Evolutionary conservation across 2,329 filamentous ascomycete genomes (phyloP).

Genomic region (Diaporthe aspalathi): DNA sequence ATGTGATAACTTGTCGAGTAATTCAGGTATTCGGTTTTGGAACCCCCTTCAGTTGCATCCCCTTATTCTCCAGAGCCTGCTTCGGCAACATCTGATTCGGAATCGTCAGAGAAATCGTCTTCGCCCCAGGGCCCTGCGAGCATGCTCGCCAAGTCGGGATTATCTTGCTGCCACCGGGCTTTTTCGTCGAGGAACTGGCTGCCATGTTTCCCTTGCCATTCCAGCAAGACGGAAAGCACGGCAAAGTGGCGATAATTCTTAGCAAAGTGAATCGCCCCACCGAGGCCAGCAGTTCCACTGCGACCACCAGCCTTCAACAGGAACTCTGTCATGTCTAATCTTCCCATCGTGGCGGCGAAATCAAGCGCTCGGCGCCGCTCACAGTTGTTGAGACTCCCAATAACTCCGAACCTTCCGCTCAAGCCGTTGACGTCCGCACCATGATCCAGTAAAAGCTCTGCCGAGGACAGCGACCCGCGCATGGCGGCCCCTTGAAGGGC

Average conservation of each 20-base stretch:
- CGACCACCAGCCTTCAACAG: neutral
- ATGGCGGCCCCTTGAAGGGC: neutral
- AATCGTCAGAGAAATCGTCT: no score
- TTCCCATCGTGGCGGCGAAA: neutral
- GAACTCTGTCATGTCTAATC: neutral
- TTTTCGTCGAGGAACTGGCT: neutral
- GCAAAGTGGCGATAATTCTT: neutral
- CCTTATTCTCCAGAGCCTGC: no score
- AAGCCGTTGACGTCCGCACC: neutral
- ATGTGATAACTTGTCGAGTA: no score
- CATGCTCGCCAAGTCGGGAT: no score
- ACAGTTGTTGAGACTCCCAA: rapidly evolving
- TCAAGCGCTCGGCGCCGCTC: neutral
- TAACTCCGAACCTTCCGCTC: neutral
- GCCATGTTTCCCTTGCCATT: neutral
- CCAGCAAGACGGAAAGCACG: neutral
- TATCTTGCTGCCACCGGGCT: neutral
- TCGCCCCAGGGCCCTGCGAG: no score
- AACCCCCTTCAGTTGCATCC: no score
- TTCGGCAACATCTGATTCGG: no score
- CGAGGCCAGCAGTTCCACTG: neutral
- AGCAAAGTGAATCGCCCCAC: neutral
- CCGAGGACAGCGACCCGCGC: neutral
- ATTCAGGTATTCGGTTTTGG: no score
- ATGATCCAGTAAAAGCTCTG: neutral